A percentile compares a stretch with the other conserved stretches of the same genome.
Evolutionary conservation across 805 yeast genomes (phyloP).

Genomic region (Yueomyces sinensis): DNA sequence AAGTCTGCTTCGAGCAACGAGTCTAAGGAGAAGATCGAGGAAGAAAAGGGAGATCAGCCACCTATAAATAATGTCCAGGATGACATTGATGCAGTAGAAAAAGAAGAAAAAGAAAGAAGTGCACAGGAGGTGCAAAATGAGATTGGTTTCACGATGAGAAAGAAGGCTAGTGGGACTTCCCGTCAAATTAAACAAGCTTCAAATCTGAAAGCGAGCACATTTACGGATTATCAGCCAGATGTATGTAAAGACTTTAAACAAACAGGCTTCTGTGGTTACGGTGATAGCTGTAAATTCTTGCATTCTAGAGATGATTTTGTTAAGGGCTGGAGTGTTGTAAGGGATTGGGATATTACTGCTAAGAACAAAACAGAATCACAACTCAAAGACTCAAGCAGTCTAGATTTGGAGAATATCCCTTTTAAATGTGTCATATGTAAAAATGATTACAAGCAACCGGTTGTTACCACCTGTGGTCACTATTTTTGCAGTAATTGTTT

Average conservation of each 20-base stretch:
- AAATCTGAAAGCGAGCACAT: constrained; percentile 49
- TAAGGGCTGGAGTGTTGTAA: constrained; percentile 50
- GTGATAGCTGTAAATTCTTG: constrained; percentile 90
- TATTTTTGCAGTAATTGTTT: constrained; percentile 54
- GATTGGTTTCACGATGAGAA: neutral
- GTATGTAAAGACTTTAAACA: constrained; percentile 84
- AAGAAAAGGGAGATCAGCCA: too few species aligned
- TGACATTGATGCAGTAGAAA: neutral
- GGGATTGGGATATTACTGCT: constrained; percentile 51
- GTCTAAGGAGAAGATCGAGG: too few species aligned
- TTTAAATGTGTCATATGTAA: constrained; percentile 53
- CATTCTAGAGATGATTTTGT: constrained; percentile 81
- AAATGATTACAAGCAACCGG: constrained; percentile 38
- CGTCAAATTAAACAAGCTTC: constrained; percentile 18
- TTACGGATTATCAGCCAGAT: constrained; percentile 83
- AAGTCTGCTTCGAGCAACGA: too few species aligned
- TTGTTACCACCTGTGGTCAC: constrained; percentile 50
- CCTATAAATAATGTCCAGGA: too few species aligned
- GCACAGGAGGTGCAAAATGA: constrained; percentile 1
- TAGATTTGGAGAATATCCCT: constrained; percentile 23
- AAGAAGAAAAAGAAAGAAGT: neutral
- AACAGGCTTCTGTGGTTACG: constrained; percentile 94
- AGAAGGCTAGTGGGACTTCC: neutral
- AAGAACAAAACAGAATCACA: too few species aligned
- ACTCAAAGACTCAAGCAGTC: neutral